Conservation (phyloP, 768 basidiomycete genomes). For the Mycena leptocephala region DNA sequence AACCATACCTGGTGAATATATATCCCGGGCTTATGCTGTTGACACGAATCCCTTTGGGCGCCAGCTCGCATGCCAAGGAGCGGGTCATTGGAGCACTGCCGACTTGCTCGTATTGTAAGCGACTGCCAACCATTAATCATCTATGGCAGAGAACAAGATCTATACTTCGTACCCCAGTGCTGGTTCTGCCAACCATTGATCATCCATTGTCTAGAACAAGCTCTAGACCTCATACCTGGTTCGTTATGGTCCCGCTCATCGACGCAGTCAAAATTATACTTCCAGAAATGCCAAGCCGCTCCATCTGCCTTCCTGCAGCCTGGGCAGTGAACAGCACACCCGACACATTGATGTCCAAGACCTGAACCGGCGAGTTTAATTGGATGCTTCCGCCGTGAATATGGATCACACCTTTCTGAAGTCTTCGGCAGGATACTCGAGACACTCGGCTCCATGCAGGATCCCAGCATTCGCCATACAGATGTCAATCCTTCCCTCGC, state of each 20-base stretch:
- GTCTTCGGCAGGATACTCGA: constrained; percentile 76
- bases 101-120: constrained; percentile 85
- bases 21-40: constrained; percentile 83
- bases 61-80: constrained; percentile 85
- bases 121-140: constrained; percentile 49
- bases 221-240: constrained; percentile 62
- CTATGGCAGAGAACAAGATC: neutral
- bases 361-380: constrained; percentile 50
- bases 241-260: constrained; percentile 80
- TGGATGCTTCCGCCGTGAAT: neutral
- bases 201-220: neutral
- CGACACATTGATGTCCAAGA: constrained; percentile 68
- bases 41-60: constrained; percentile 75
- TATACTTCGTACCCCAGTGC: constrained; percentile 67
- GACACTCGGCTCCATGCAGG: constrained; percentile 72
- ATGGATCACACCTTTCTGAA: constrained; percentile 69
- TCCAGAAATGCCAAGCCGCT: constrained; percentile 60
- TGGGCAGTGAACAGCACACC: constrained; percentile 73
- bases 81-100: constrained; percentile 88
- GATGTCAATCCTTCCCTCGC: constrained; percentile 81
- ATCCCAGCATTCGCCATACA: constrained; percentile 88
- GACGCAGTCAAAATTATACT: constrained; percentile 75
- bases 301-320: constrained; percentile 74
- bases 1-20: constrained; percentile 72
- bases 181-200: constrained; percentile 61